Evolutionary conservation across 352 stramenopile species (phyloP), one percentile per base, ranked within the genome.

Genomic region (Phytophthora pisi): DNA sequence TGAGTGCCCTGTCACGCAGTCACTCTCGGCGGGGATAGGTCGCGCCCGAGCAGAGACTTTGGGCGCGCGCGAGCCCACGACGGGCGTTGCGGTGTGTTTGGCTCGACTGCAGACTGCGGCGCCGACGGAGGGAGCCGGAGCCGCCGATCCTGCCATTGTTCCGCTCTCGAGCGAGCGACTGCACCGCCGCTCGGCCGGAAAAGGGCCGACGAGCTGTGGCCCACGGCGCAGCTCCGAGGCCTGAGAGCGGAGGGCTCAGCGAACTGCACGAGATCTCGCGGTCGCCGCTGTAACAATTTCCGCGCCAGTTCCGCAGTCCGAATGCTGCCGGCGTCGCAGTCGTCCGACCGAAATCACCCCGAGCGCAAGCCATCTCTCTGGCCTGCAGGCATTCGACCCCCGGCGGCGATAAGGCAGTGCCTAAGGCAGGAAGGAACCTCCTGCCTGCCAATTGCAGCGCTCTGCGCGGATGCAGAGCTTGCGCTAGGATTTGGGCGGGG

Each of bases 111-210:
- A 38, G 31, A 38, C 31, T 38, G 31, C 31, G 53, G 18, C 23
- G 53, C 28, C 60, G 42, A 67, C 9, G n/a, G 50, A 72, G 50
- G 59, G 53, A 72, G 65, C 65, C 59, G 47, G 60, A 72, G 43
- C 26, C 30, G 40, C 38, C 51, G 50, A 64, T 61, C 64, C 52
- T 56, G 52, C 53, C 56, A 30, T 65, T 64, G 59, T 51, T 64
- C 66, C 66, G 66, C 65, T 70, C 58, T 72, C 66, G 59, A 72
- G 64, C 46, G n/a, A 55, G 56, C 64, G 64, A 72, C 34, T 64
- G 65, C 58, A 61, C 57, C 50, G 52, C 58, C n/a, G 31, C 49
- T 60, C 49, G 34, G 24, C 49, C 5, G 24, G 43, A 72, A 52
- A 67, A 72, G 51, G 51, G 51, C 59, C 60, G 55, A 64, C 60